Conservation (phyloP, 306 rosid genomes). For the Chamaecrista fasciculata region DNA sequence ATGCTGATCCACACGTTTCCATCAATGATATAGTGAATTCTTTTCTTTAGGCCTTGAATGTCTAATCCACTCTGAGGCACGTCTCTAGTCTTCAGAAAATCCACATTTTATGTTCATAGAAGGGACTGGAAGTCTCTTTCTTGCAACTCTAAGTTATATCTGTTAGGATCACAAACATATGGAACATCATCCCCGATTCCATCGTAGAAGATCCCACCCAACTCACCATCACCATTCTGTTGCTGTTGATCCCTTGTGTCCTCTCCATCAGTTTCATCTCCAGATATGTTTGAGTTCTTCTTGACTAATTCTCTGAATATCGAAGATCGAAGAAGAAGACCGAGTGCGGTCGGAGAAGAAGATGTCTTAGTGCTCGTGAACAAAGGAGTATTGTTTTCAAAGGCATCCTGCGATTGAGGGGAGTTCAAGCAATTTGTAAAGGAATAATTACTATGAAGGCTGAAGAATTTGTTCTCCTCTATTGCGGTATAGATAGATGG, state of each 20-base stretch:
- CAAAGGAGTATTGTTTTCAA: conserved; percentile 29
- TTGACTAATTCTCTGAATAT: conserved; percentile 59
- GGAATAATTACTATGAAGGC: conserved; percentile 38
- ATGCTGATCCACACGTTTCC: background rate
- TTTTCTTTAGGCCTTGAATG: background rate
- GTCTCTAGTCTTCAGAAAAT: background rate
- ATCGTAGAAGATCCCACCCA: conserved; percentile 46
- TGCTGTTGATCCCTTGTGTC: conserved; percentile 40
- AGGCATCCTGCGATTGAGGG: conserved; percentile 35
- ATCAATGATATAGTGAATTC: background rate
- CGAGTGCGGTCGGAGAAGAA: conserved; percentile 67
- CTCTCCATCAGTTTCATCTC: conserved; percentile 51
- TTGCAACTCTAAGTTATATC: conserved; percentile 38
- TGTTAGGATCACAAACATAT: conserved; percentile 42
- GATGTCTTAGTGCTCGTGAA: conserved; percentile 39
- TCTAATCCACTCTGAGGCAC: background rate
- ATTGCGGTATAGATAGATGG: conserved; percentile 25
- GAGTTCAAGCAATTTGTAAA: conserved; percentile 37
- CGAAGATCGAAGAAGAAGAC: conserved; percentile 65
- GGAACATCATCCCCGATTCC: conserved; percentile 45
- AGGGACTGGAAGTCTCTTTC: conserved; percentile 52
- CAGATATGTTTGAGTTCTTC: conserved; percentile 49
- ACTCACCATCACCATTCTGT: conserved; percentile 43
- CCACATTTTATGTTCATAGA: conserved; percentile 24
- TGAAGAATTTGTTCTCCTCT: conserved; percentile 37